These are phyloP conservation scores for Sechiopsis laciniata DNA, from an alignment of 306 rosid genomes.

Conservation along the genomic window DNA sequence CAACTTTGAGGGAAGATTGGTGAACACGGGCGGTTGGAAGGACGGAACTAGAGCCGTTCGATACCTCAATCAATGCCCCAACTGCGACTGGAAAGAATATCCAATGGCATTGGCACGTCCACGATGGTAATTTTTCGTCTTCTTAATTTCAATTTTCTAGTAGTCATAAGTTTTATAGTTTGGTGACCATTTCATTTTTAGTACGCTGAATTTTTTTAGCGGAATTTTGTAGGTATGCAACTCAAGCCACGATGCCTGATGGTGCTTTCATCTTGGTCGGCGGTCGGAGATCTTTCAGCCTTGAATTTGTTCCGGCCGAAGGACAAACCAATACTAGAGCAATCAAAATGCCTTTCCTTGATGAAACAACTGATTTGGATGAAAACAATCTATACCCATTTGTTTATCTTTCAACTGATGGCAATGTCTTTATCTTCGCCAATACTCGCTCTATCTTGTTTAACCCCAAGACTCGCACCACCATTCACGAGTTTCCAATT, in stretches of 20 bases:
- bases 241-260: conserved; percentile 42
- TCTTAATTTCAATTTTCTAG: too few relatives aligned
- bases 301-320: conserved; percentile 54
- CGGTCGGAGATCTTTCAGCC: conserved; percentile 58
- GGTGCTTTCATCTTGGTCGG: conserved; percentile 62
- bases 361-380: conserved; percentile 65
- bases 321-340: conserved; percentile 20
- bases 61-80: conserved; percentile 34
- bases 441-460: conserved; percentile 73
- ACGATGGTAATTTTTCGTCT: conserved; percentile 48
- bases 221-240: conserved; percentile 48
- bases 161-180: too few relatives aligned
- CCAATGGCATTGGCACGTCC: conserved; percentile 29
- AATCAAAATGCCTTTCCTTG: conserved; percentile 43
- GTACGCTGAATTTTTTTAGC: too few relatives aligned
- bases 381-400: conserved; percentile 94
- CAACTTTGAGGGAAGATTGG: conserved; percentile 45
- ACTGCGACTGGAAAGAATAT: conserved; percentile 53
- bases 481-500: conserved; percentile 43
- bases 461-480: conserved; percentile 32
- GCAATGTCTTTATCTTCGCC: conserved; percentile 63
- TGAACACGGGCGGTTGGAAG: conserved; percentile 62
- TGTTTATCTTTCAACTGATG: conserved; percentile 54
- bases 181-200: too few relatives aligned
- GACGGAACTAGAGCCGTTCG: conserved; percentile 46